Base-by-base conservation (phyloP, 176 grass and related monocot genomes). In the Thinopyrum elongatum region DNA sequence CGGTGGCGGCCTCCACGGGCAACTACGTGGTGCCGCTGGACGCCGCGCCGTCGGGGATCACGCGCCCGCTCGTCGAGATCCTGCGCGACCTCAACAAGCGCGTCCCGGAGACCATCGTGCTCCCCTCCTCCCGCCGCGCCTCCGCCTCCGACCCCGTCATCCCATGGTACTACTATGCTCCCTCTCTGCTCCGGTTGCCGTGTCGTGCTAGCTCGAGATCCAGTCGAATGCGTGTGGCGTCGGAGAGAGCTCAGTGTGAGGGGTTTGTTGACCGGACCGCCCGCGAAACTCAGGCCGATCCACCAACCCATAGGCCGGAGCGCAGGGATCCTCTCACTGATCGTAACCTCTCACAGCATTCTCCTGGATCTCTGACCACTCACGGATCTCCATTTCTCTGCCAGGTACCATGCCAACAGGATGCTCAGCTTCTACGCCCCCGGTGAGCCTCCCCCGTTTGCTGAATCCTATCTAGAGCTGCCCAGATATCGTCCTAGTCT, bases 351-450 rank as follows among this genome's bases (percentile, higher is more conserved):
- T 14, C 3, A 35, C 63, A 4, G 34, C 47, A 39, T 36, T 22
- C 68, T 61, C 7, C 15, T 30, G 44, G 25, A 4, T 57, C 8
- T 31, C 62, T 62, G 65, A 30, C 5, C 9, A n/a, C 16, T 82
- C 22, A 80, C 4, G n/a, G 14, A 4, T 27, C 7, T 16, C 10
- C 23, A 1, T 4, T 82, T 16, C 79, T 53, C 53, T 77, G 84
- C 1, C 82, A 99, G 97, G 97, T 99, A 99, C 31, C 94, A 99
- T 78, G 94, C 90, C 25, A 99, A 99, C 88, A 39, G 97, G 88
- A 99, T 99, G 97, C 88, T 99, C 70, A 99, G 94, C 90, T 99
- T 99, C 85, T 99, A 96, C 74, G 97, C 97, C 80, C 94, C 97
- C 94, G 97, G 97, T 98, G 61, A 91, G 26, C 51, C 19, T 46